These are phyloP conservation scores for Keqinozyma sinolaborantium DNA, from an alignment of 1,139 yeast species.

Conservation along the genomic window DNA sequence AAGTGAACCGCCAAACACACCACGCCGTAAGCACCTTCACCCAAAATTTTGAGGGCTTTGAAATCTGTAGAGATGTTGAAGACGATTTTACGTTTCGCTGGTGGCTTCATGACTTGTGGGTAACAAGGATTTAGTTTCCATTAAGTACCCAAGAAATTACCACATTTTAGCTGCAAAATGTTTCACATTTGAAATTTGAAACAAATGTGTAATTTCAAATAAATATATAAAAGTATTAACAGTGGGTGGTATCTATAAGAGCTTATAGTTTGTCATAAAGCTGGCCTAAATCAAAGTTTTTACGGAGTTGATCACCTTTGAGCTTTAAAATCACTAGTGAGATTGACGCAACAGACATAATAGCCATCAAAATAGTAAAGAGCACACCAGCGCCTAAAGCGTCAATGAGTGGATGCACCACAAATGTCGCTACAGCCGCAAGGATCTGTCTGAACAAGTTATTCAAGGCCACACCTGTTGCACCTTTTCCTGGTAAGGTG, in stretches of 20 bases:
- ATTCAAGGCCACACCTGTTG: constrained; percentile 84
- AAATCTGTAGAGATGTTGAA: constrained; percentile 31
- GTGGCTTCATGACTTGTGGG: not conserved
- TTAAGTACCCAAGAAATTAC: not conserved
- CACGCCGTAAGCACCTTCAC: constrained; percentile 46
- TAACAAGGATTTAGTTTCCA: not conserved
- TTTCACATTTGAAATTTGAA: constrained; percentile 1
- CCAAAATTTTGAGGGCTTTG: constrained; percentile 41
- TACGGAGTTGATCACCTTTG: constrained; percentile 63
- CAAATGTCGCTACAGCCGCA: constrained; percentile 76
- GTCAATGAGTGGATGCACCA: constrained; percentile 61
- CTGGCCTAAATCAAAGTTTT: constrained; percentile 56
- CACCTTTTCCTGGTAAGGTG: constrained; percentile 83
- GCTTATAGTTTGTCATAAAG: constrained; percentile 46
- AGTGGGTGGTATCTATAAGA: no score
- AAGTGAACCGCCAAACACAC: constrained; percentile 39
- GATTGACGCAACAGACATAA: constrained; percentile 43
- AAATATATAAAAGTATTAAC: no score
- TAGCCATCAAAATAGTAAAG: constrained; percentile 61
- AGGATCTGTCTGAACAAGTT: constrained; percentile 69
- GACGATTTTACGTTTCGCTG: constrained; percentile 13
- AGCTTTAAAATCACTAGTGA: constrained; percentile 49
- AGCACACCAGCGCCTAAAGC: constrained; percentile 72
- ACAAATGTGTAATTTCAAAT: constrained; percentile 1
- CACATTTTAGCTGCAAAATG: constrained; percentile 1